phyloP scores from a whole-genome alignment of 2,329 filamentous ascomycete species.

The Diaporthe sp. region DNA sequence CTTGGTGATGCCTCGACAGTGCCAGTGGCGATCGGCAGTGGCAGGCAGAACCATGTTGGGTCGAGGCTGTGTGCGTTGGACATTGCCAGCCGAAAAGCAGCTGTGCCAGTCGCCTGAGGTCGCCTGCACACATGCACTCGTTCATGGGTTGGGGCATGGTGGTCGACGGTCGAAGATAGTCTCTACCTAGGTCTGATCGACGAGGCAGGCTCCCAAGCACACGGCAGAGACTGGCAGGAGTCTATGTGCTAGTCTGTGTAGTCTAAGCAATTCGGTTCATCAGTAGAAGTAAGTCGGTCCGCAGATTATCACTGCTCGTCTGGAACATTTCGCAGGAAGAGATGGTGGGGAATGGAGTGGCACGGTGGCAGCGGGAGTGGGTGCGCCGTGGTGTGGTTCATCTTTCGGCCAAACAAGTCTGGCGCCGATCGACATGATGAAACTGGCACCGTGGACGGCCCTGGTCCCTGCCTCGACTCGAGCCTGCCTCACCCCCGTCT shows the following conservation, averaged over 20 bases:
- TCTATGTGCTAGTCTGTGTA: too few species aligned
- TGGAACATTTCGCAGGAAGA: not conserved
- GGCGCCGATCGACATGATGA: constrained; percentile 31
- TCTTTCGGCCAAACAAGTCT: constrained; percentile 36
- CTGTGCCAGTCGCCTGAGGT: too few species aligned
- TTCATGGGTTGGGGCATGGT: too few species aligned
- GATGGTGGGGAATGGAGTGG: not conserved
- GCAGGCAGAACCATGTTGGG: constrained; percentile 15
- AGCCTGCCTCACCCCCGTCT: not conserved
- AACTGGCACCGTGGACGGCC: constrained; percentile 22
- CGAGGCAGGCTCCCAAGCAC: too few species aligned
- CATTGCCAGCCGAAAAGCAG: not conserved
- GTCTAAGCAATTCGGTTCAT: too few species aligned
- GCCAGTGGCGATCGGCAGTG: not conserved
- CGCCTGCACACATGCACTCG: too few species aligned
- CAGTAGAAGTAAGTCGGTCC: not conserved
- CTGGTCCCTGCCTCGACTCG: constrained; percentile 12
- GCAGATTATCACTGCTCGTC: constrained; percentile 1
- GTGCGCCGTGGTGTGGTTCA: constrained; percentile 14
- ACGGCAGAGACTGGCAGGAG: not conserved
- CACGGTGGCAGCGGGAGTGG: constrained; percentile 8
- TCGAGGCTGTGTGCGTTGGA: not conserved
- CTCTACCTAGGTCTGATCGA: too few species aligned
- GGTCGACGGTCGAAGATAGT: too few species aligned
- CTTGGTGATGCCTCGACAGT: constrained; percentile 1